A percentile compares a stretch with the other conserved stretches of the same genome.
phyloP scores from a whole-genome alignment of 352 stramenopile species.

The Phytophthora syringae region DNA sequence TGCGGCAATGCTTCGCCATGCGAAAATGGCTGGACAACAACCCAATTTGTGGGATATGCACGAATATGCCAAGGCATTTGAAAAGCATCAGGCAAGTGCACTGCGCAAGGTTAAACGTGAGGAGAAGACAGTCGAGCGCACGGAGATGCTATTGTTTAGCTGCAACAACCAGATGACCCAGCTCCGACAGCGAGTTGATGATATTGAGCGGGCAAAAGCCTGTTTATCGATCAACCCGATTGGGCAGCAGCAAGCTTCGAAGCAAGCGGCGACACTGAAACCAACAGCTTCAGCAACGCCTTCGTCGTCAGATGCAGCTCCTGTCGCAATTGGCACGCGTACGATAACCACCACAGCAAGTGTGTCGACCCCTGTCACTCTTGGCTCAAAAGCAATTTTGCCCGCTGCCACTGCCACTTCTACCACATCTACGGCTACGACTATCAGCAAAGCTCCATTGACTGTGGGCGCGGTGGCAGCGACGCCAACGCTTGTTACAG shows the following conservation, averaged over 20 bases:
- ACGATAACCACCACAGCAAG: conserved; percentile 6
- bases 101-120: conserved; percentile 85
- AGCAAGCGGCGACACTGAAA: conserved; percentile 12
- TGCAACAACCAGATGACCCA: conserved; percentile 87
- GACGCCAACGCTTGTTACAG: conserved; percentile 32
- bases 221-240: conserved; percentile 49
- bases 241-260: conserved; percentile 19
- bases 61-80: conserved; percentile 84
- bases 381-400: conserved; percentile 31
- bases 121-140: conserved; percentile 84
- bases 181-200: conserved; percentile 70
- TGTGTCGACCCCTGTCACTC: background rate
- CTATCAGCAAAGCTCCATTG: conserved; percentile 8
- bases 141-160: conserved; percentile 77
- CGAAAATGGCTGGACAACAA: conserved; percentile 56
- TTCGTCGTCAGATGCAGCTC: conserved; percentile 11
- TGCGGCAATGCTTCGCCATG: conserved; percentile 55
- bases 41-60: conserved; percentile 83
- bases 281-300: conserved; percentile 2
- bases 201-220: conserved; percentile 70
- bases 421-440: conserved; percentile 14
- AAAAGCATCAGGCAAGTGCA: conserved; percentile 80
- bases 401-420: conserved; percentile 22
- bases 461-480: conserved; percentile 12
- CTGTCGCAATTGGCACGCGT: background rate